These are phyloP conservation scores for Gautieria morchelliformis DNA, from an alignment of 768 basidiomycete species.

Conservation along the genomic window DNA sequence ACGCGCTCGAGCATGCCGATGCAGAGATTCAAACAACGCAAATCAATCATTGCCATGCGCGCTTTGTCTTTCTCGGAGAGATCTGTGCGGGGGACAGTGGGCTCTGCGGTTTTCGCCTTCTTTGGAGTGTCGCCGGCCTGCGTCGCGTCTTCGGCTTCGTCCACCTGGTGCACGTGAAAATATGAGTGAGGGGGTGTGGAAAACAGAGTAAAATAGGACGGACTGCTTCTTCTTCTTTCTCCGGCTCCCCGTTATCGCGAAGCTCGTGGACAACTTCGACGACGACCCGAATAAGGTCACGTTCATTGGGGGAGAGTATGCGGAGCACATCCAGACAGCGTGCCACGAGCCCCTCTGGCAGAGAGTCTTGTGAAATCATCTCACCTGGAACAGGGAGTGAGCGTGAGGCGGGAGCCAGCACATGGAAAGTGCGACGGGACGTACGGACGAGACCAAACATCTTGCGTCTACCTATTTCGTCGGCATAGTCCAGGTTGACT, in stretches of 20 bases:
- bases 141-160: slow-evolving; percentile 9
- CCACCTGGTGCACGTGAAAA: background rate
- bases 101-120: slow-evolving; percentile 21
- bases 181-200: background rate
- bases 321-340: slow-evolving; percentile 78
- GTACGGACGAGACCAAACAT: slow-evolving; percentile 80
- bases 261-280: slow-evolving; percentile 84
- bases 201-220: background rate
- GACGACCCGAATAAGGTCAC: slow-evolving; percentile 78
- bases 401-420: background rate
- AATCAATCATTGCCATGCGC: slow-evolving; percentile 52
- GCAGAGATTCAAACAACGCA: slow-evolving; percentile 67
- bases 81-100: slow-evolving; percentile 22
- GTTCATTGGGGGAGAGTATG: slow-evolving; percentile 59
- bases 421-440: slow-evolving; percentile 21
- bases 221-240: slow-evolving; percentile 29
- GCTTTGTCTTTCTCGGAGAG: slow-evolving; percentile 52
- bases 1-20: slow-evolving; percentile 82
- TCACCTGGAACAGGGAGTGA: slow-evolving; percentile 37
- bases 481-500: slow-evolving; percentile 76
- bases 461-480: slow-evolving; percentile 83
- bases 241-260: slow-evolving; percentile 40
- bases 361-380: slow-evolving; percentile 64
- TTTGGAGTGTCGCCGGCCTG: slow-evolving; percentile 21
- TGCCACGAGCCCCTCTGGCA: slow-evolving; percentile 63